Conservation (phyloP, 768 basidiomycete species). For the Clitopilus passeckerianus region DNA sequence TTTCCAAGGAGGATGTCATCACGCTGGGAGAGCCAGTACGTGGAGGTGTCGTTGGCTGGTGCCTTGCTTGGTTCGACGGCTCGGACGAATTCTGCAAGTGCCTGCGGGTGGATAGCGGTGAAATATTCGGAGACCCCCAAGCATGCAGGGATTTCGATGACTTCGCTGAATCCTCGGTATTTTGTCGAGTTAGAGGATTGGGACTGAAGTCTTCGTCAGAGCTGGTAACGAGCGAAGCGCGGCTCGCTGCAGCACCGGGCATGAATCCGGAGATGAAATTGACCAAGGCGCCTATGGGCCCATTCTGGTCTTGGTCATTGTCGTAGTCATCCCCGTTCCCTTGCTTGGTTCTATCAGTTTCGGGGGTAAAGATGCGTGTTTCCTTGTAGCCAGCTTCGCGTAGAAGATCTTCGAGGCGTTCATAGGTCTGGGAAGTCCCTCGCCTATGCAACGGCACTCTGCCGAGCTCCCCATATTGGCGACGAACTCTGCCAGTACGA, state of each 20-base stretch:
- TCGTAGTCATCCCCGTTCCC: conserved; percentile 25
- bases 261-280: conserved; percentile 65
- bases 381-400: conserved; percentile 90
- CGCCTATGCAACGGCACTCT: conserved; percentile 74
- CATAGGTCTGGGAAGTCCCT: conserved; percentile 78
- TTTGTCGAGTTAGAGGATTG: background rate
- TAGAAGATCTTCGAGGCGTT: conserved; percentile 80
- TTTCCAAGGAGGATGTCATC: conserved; percentile 29
- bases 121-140: conserved; percentile 24
- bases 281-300: conserved; percentile 54
- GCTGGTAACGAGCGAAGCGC: conserved; percentile 11
- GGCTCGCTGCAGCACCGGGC: conserved; percentile 25
- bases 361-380: conserved; percentile 85
- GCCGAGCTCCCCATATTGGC: conserved; percentile 58
- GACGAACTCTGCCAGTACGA: conserved; percentile 31
- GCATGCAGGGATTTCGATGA: conserved; percentile 5
- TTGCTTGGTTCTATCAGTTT: conserved; percentile 38
- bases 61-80: background rate
- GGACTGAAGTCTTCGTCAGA: conserved; percentile 3
- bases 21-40: conserved; percentile 19
- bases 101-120: conserved; percentile 21
- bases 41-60: conserved; percentile 12
- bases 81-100: conserved; percentile 3
- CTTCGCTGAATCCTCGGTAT: background rate
- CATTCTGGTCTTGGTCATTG: conserved; percentile 36